phyloP scores from a whole-genome alignment of 23 red algal genomes.

The Cyanidiococcus yangmingshanensis region DNA sequence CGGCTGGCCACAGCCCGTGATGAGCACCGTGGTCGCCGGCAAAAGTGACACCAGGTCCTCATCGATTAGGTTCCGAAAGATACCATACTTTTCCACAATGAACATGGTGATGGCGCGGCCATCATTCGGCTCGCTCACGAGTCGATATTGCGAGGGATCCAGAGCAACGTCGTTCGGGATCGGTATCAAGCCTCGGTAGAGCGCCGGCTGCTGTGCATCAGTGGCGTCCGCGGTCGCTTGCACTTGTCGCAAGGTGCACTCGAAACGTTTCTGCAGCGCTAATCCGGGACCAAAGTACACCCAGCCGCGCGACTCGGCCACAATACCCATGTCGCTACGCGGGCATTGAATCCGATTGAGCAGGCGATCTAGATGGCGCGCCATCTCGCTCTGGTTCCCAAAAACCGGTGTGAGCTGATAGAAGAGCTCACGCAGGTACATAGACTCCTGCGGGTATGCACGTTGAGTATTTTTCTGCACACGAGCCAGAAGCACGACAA shows the following conservation, averaged over 20 bases:
- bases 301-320: slow-evolving; percentile 5
- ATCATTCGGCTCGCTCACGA: not conserved
- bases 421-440: not conserved
- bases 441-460: not conserved
- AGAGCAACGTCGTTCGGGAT: not conserved
- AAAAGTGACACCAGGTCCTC: not conserved
- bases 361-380: not conserved
- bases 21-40: slow-evolving; percentile 1
- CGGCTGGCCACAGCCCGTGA: slow-evolving; percentile 23
- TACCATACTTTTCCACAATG: slow-evolving; percentile 29
- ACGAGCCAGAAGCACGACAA: not conserved
- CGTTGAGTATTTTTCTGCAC: not conserved
- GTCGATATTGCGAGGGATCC: not conserved
- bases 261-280: not conserved
- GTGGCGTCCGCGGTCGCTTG: not conserved
- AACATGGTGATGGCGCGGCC: not conserved
- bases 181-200: not conserved
- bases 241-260: not conserved
- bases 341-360: not conserved
- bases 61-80: slow-evolving; percentile 20
- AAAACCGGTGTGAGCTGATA: not conserved
- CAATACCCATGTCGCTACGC: not conserved
- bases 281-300: not conserved
- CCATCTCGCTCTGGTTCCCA: not conserved
- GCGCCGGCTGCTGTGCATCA: not conserved